These are phyloP conservation scores for Wickerhamomyces bovis DNA, from an alignment of 805 yeast species.

Conservation along the genomic window DNA sequence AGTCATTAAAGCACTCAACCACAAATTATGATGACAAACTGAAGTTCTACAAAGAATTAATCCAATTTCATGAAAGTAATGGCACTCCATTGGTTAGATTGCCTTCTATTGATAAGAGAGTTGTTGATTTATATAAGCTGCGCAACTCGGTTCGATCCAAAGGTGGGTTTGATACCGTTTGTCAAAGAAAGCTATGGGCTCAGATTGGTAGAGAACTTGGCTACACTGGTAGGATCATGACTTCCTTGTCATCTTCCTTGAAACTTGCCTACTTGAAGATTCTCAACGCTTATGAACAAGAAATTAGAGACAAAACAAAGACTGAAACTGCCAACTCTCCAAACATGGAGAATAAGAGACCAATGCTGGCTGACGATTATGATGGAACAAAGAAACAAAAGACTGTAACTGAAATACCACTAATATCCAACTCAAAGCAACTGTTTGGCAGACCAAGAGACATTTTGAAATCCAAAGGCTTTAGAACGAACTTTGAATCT, in stretches of 20 bases:
- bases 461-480: constrained; percentile 43
- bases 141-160: constrained; percentile 50
- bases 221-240: constrained; percentile 63
- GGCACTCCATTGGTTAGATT: constrained; percentile 35
- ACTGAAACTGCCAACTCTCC: not conserved
- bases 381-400: constrained; percentile 1
- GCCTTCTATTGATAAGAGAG: constrained; percentile 63
- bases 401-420: constrained; percentile 24
- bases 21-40: constrained; percentile 37
- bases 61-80: constrained; percentile 32
- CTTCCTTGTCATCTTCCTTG: constrained; percentile 62
- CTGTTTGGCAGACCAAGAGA: constrained; percentile 42
- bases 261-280: constrained; percentile 51
- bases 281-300: constrained; percentile 26
- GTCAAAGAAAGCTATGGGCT: constrained; percentile 68
- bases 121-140: constrained; percentile 57
- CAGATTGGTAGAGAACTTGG: constrained; percentile 80
- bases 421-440: constrained; percentile 39
- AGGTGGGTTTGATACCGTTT: constrained; percentile 66
- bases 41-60: constrained; percentile 41
- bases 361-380: constrained; percentile 2
- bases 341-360: constrained; percentile 11
- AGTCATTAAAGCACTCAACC: constrained; percentile 37
- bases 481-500: constrained; percentile 43
- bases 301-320: constrained; percentile 1